Conservation (phyloP, 139 green algal species). For the Chlamydomonas incerta region DNA sequence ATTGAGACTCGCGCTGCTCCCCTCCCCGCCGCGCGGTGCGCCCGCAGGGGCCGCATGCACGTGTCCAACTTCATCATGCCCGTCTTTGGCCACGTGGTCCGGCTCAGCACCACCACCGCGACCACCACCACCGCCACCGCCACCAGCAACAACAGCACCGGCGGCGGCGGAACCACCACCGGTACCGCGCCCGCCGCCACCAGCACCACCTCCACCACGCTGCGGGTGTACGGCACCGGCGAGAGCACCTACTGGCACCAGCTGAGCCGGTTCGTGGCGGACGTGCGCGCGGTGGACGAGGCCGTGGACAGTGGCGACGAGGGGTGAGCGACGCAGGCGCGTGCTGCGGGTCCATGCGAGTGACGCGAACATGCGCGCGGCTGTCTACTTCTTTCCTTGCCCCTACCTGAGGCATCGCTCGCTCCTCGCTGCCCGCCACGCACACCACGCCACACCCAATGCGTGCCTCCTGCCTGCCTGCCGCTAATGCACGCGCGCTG, state of each 20-base stretch:
- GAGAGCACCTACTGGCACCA: constrained; percentile 54
- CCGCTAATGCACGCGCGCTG: not conserved
- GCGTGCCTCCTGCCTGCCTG: too few species aligned
- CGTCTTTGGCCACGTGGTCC: constrained; percentile 51
- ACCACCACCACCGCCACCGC: not conserved
- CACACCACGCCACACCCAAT: too few species aligned
- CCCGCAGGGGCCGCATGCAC: constrained; percentile 35
- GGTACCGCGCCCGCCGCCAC: not conserved
- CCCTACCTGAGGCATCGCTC: too few species aligned
- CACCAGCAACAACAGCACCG: not conserved
- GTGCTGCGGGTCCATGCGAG: too few species aligned
- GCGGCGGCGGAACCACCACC: not conserved
- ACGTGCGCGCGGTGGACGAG: not conserved
- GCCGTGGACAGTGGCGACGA: not conserved
- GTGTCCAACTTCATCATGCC: constrained; percentile 48
- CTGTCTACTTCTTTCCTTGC: too few species aligned
- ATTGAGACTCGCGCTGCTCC: too few species aligned
- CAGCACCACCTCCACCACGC: not conserved
- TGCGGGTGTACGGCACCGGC: constrained; percentile 33
- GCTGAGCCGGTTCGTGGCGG: constrained; percentile 39
- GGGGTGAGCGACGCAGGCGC: not conserved
- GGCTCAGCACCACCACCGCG: not conserved
- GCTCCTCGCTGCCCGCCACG: too few species aligned
- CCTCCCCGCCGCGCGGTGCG: too few species aligned
- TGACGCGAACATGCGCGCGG: too few species aligned